phyloP scores from a whole-genome alignment of 169 alveolate species.

The Plasmodium gallinaceum region DNA sequence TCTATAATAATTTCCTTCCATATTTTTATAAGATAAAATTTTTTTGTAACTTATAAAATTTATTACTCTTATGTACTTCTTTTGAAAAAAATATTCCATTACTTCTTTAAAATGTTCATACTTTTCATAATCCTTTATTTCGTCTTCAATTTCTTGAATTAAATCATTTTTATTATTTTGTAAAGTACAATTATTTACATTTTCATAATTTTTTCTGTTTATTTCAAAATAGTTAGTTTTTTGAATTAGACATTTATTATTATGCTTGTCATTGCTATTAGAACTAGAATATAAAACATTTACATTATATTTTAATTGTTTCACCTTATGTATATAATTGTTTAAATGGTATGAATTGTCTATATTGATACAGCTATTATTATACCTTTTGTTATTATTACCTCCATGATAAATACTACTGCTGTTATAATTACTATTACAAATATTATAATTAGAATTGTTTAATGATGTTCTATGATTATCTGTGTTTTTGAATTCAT shows the following conservation, averaged over 20 bases:
- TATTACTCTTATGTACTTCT: constrained; percentile 38
- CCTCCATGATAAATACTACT: not conserved
- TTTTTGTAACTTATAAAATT: constrained; percentile 63
- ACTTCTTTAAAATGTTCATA: constrained; percentile 29
- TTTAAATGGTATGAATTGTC: not conserved
- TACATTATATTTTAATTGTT: not conserved
- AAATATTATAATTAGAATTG: not conserved
- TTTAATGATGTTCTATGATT: not conserved
- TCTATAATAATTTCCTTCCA: not conserved
- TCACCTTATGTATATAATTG: not conserved
- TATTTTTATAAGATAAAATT: constrained; percentile 15
- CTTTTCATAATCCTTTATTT: constrained; percentile 10
- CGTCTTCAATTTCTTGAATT: not conserved
- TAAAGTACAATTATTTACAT: not conserved
- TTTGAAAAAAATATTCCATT: constrained; percentile 30
- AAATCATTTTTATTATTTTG: constrained; percentile 15
- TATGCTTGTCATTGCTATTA: not conserved
- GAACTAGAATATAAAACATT: not conserved
- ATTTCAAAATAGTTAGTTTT: not conserved
- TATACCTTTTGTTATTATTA: not conserved
- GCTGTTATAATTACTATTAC: not conserved
- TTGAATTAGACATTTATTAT: not conserved
- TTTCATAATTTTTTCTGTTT: not conserved
- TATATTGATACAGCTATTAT: not conserved
- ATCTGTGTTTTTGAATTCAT: not conserved